Evolutionary conservation across 192 early-diverging fungal species (phyloP), one percentile per base, ranked within the genome.

Genomic region (Linnemannia exigua): DNA sequence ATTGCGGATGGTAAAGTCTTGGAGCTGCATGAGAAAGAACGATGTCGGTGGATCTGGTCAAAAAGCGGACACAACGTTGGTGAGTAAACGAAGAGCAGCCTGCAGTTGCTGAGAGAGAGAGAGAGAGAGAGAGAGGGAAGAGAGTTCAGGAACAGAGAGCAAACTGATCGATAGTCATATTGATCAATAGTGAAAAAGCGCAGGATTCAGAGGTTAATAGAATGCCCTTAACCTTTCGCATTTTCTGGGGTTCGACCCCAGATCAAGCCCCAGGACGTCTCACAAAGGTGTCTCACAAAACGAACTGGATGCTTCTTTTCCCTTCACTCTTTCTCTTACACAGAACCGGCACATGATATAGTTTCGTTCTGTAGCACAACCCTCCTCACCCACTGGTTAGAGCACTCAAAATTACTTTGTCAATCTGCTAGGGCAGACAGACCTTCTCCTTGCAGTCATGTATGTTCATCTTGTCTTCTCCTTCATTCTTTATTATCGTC

Each of bases 1-100:
- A 70, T 74, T 73, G n/a, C 81, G 81, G 51, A 83, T 83, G 61
- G 46, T 47, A 50, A 84, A 84, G 76, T 77, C 76, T 20, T 75
- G 44, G 22, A 84, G 71, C 12, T 77, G n/a, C 75, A 68, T 77
- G 63, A 14, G 58, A 9, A 63, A 63, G 58, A 31, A 9, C 41
- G 28, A 31, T 15, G 8, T n/a, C 14, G 11, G 25, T 31, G 25
- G 25, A 63, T 63, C 28, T 31, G 28, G 58, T 12, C 11, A 63
- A 12, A 12, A 15, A 63, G 22, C 28, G 58, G n/a, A 31, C 12
- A 25, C 9, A 2, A 25, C 41, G 58, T n/a, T n/a, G n/a, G n/a
- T n/a, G n/a, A n/a, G n/a, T n/a, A n/a, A n/a, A n/a, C n/a, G n/a
- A n/a, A n/a, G n/a, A n/a, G n/a, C n/a, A n/a, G n/a, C n/a, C n/a